These are phyloP conservation scores for Aspergillus incahuasiensis DNA, from an alignment of 495 filamentous ascomycete genomes.

Conservation along the genomic window DNA sequence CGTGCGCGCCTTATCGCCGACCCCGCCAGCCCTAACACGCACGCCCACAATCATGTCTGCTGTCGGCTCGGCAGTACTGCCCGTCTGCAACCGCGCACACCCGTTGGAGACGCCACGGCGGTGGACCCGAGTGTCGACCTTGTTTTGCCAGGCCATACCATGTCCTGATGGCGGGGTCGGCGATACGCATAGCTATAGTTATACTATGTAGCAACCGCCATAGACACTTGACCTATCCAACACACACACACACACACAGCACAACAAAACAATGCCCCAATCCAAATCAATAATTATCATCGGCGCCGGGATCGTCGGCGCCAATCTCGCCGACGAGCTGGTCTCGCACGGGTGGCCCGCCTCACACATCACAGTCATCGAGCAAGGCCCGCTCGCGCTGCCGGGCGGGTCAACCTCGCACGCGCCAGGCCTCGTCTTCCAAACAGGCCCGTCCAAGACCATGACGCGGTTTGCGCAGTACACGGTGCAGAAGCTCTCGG, in stretches of 20 bases:
- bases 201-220: not conserved
- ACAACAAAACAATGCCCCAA: not conserved
- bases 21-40: too few species aligned
- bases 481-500: slow-evolving; percentile 44
- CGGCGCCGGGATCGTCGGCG: slow-evolving; percentile 50
- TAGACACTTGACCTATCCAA: too few species aligned
- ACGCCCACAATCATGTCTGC: too few species aligned
- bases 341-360: slow-evolving; percentile 39
- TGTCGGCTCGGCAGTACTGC: not conserved
- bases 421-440: slow-evolving; percentile 50
- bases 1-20: too few species aligned
- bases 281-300: slow-evolving; percentile 44
- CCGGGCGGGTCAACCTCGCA: slow-evolving; percentile 52
- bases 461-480: slow-evolving; percentile 47
- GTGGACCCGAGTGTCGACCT: too few species aligned
- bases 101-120: not conserved
- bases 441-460: slow-evolving; percentile 44
- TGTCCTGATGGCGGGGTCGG: too few species aligned
- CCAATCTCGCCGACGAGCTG: slow-evolving; percentile 50
- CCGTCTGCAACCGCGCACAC: not conserved
- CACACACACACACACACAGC: too few species aligned
- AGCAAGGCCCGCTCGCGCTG: slow-evolving; percentile 48
- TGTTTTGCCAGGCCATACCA: too few species aligned
- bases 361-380: slow-evolving; percentile 49
- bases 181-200: not conserved